Percentiles rank a stretch among this genome's conserved stretches.
Conservation (phyloP, 345 rosid species). For the Pugionium cornutum region DNA sequence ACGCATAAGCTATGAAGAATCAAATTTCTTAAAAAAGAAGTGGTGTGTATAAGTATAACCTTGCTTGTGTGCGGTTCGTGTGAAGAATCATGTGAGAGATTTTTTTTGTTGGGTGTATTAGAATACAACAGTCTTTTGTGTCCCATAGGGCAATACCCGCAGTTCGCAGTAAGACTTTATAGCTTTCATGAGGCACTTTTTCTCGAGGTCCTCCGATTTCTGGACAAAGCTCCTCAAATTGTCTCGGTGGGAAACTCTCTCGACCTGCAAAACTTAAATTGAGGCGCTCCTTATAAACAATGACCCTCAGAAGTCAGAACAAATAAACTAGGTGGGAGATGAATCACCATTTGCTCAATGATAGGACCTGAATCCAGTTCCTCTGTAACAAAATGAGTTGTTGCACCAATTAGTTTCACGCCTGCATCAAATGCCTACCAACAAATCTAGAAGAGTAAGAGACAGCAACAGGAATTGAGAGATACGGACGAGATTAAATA, state of each 20-base stretch:
- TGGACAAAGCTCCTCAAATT: slow-evolving; percentile 72
- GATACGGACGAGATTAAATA: slow-evolving; percentile 6
- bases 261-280: slow-evolving; percentile 62
- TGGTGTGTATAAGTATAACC: slow-evolving; percentile 28
- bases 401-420: slow-evolving; percentile 94
- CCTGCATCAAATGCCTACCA: slow-evolving; percentile 97
- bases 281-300: slow-evolving; percentile 23
- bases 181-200: slow-evolving; percentile 81
- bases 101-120: slow-evolving; percentile 31
- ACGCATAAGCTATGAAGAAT: slow-evolving; percentile 26
- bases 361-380: slow-evolving; percentile 96
- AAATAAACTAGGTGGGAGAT: slow-evolving; percentile 21
- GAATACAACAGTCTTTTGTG: slow-evolving; percentile 77
- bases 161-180: slow-evolving; percentile 81
- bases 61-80: slow-evolving; percentile 1
- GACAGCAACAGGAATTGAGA: not conserved
- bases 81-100: slow-evolving; percentile 23
- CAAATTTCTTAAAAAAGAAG: not conserved
- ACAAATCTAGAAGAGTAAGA: slow-evolving; percentile 46
- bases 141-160: slow-evolving; percentile 72
- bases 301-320: slow-evolving; percentile 12
- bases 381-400: slow-evolving; percentile 92
- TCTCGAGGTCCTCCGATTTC: slow-evolving; percentile 94
- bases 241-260: slow-evolving; percentile 90
- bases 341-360: slow-evolving; percentile 89